phyloP scores from a whole-genome alignment of 2,329 filamentous ascomycete species.

The Beauveria scarabaeidicola region DNA sequence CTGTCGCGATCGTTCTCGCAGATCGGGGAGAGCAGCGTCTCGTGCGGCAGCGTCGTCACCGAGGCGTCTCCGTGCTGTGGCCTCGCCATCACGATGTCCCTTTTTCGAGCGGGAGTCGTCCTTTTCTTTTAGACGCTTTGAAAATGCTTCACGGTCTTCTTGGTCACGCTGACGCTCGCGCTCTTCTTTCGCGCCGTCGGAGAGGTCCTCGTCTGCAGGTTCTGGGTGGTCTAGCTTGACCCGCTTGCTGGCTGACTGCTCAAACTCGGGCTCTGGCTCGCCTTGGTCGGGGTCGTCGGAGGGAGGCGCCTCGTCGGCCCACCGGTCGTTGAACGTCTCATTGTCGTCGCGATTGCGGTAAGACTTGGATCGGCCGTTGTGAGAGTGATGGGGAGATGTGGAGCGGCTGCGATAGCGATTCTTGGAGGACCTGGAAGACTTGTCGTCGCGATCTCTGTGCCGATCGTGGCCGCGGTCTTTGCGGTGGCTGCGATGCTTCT shows the following conservation, averaged over 20 bases:
- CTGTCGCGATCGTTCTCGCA: conserved; percentile 77
- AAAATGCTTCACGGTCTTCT: conserved; percentile 70
- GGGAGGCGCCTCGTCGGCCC: conserved; percentile 66
- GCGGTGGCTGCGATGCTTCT: conserved; percentile 34
- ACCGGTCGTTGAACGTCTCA: conserved; percentile 62
- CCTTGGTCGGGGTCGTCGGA: conserved; percentile 33
- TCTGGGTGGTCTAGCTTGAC: conserved; percentile 55
- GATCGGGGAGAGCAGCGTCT: conserved; percentile 65
- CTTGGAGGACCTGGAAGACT: conserved; percentile 15
- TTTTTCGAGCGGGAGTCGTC: conserved; percentile 65
- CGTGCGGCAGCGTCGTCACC: conserved; percentile 53
- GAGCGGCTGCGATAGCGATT: conserved; percentile 24
- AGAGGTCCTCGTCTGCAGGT: conserved; percentile 38
- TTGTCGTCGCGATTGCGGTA: conserved; percentile 34
- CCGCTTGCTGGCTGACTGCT: conserved; percentile 63
- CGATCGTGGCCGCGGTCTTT: conserved; percentile 8
- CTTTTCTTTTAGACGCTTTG: conserved; percentile 64
- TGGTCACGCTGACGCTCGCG: conserved; percentile 56
- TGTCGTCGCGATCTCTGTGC: conserved; percentile 15
- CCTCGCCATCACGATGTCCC: conserved; percentile 47
- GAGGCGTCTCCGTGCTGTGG: conserved; percentile 45
- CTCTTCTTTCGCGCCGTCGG: conserved; percentile 52
- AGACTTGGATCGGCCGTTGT: conserved; percentile 29
- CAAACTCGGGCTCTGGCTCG: conserved; percentile 49
- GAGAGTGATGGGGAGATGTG: conserved; percentile 23